phyloP scores from a whole-genome alignment of 257 asterid genomes.

The Petunia secreta region DNA sequence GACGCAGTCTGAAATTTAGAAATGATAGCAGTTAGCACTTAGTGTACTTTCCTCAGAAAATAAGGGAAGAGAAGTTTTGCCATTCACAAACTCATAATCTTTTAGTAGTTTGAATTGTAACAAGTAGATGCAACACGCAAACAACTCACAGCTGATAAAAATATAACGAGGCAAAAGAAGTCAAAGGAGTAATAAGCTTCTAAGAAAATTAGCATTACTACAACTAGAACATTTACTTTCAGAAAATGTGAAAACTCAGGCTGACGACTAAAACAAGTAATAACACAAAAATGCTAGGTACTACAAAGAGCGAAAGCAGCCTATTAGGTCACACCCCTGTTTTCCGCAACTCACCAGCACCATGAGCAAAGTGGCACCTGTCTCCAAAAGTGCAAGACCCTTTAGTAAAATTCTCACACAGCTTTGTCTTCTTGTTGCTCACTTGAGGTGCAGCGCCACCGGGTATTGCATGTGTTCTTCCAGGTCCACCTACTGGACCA shows the following conservation, averaged over 20 bases:
- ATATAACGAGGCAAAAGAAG: background rate
- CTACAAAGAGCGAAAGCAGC: background rate
- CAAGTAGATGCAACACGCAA: background rate
- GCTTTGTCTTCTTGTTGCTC: slow-evolving; percentile 74
- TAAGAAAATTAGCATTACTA: background rate
- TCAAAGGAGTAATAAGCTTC: background rate
- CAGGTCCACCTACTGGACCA: slow-evolving; percentile 45
- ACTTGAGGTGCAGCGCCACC: slow-evolving; percentile 57
- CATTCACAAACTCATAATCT: no score
- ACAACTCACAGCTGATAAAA: background rate
- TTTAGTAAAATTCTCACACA: slow-evolving; percentile 75
- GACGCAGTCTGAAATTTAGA: background rate
- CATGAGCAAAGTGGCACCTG: slow-evolving; percentile 93
- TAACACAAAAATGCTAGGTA: background rate
- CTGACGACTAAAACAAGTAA: background rate
- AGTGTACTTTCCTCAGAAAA: no score
- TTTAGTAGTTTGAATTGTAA: no score
- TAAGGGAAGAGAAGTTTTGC: no score
- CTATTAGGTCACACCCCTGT: slow-evolving; percentile 41
- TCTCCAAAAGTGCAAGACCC: slow-evolving; percentile 99
- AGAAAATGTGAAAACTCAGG: background rate
- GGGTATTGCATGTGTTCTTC: slow-evolving; percentile 33
- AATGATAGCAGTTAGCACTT: no score
- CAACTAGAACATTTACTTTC: background rate
- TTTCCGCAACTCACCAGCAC: slow-evolving; percentile 73